Base-by-base conservation (phyloP, 768 basidiomycete species). In the Leccinum disarticulatum region DNA sequence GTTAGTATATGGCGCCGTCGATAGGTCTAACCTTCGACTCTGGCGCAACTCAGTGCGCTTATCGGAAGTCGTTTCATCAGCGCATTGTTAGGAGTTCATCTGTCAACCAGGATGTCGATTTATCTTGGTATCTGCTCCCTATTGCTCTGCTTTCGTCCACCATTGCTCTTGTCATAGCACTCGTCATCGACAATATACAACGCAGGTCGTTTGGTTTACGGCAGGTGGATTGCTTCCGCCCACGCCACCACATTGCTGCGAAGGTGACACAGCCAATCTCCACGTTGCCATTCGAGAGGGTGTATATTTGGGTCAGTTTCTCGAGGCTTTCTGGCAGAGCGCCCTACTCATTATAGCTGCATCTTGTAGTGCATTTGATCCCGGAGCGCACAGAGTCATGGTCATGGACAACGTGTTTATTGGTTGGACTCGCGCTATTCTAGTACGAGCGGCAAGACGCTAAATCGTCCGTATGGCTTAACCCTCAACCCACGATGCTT, bases 71-170 rank as follows among this genome's bases (percentile, higher is more conserved):
- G 63, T 33, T 59, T 69, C 36, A 54, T 68, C 19, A 57, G 81
- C 8, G 79, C 81, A 5, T 64, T 84, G 49, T 72, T 72, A 11
- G 83, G 83, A 5, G 71, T 84, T 71, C 84, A 10, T 78, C 82
- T 19, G 76, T 80, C 28, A 79, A 77, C 64, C 60, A 72, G 14
- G 73, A 80, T 15, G 68, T 81, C 17, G 62, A 69, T n/a, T 66
- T 83, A 49, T 79, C 78, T 13, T 84, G 82, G 83, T 80, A 82
- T 63, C 80, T 81, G 59, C 72, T 86, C 13, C 81, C 81, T 14
- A 76, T 84, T 48, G 66, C 84, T 51, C 73, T 85, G 11, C 74
- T 86, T 6, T 77, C 79, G 5, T 80, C 80, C 5, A 62, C 72
- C 9, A 70, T 85, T 7, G 74, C 75, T 8, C 75, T 83, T 35